Conservation (phyloP, 176 grass and related monocot species). For the Cenchrus americanus region DNA sequence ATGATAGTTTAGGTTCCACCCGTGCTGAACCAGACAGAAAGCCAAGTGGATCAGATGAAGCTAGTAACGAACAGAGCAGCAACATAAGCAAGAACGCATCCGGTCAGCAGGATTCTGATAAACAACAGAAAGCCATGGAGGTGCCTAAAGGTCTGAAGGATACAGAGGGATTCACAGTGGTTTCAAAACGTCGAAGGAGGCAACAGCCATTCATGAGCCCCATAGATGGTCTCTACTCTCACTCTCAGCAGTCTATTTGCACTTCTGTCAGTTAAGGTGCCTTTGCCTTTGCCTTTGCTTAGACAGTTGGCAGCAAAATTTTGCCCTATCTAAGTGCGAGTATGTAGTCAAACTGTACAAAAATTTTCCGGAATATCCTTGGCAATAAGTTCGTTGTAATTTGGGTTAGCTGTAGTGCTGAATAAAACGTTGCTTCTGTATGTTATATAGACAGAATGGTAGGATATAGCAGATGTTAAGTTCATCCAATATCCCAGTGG, state of each 20-base stretch:
- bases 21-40: constrained; percentile 41
- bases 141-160: constrained; percentile 58
- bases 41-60: constrained; percentile 47
- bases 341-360: constrained; percentile 55
- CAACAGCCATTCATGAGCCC: constrained; percentile 70
- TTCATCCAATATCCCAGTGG: neutral
- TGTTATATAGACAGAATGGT: constrained; percentile 34
- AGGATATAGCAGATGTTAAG: constrained; percentile 29
- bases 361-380: constrained; percentile 30
- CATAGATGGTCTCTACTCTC: constrained; percentile 71
- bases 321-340: constrained; percentile 38
- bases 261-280: constrained; percentile 61
- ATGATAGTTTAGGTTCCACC: constrained; percentile 63
- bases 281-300: constrained; percentile 46
- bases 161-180: constrained; percentile 83
- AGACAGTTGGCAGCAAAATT: constrained; percentile 41
- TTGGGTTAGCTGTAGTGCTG: constrained; percentile 32
- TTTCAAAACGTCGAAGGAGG: constrained; percentile 82
- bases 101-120: constrained; percentile 40
- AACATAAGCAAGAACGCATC: constrained; percentile 30
- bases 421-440: constrained; percentile 42
- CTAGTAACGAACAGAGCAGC: constrained; percentile 48
- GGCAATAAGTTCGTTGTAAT: constrained; percentile 28
- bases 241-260: constrained; percentile 82
- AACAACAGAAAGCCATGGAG: constrained; percentile 28